Base-by-base conservation (phyloP, 164 flowering plant species). In the Tetrastigma voinierianum region DNA sequence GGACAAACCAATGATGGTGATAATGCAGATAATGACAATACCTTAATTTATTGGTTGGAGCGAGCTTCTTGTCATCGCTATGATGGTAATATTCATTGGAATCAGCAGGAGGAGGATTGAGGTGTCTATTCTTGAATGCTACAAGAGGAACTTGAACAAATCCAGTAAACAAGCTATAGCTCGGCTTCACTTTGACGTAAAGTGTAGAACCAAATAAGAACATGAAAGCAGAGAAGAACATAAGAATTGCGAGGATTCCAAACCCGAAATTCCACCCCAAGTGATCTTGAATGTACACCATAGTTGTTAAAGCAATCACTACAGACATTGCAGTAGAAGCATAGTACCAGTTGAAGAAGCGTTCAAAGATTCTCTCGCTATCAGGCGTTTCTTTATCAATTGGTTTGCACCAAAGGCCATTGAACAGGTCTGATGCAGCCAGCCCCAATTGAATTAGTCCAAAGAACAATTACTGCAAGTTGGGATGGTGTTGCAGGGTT, bases 331-430 rank as follows among this genome's bases (percentile, higher is more conserved):
- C 17, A 40, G 57, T 13, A 8, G 73, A 51, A 63, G 55, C 68
- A 67, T 70, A 73, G 71, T 76, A 79, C 82, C 79, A 79, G 46
- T 43, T 66, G 68, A 76, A 76, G 73, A 59, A 73, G 14, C 62
- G 70, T 51, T 79, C 66, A 17, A 76, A 63, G n/a, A 51, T 12
- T 2, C 65, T 57, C 16, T 46, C 52, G 40, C 25, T 60, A 49
- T 57, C 53, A 0, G 45, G 32, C 19, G 46, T 57, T 21, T 49
- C 51, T 14, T 4, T 20, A 47, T 12, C 19, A 80, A 46, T 45
- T 76, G 80, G 58, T 80, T 78, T 18, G 78, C 78, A n/a, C 80
- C 83, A 69, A 80, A 76, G 45, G 76, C 70, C 1, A 72, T 13
- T 53, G 74, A 71, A 63, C 67, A 71, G 83, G 63, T 48, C 78